Conservation (phyloP, 352 stramenopile species). For the Paralagenidium karlingii region DNA sequence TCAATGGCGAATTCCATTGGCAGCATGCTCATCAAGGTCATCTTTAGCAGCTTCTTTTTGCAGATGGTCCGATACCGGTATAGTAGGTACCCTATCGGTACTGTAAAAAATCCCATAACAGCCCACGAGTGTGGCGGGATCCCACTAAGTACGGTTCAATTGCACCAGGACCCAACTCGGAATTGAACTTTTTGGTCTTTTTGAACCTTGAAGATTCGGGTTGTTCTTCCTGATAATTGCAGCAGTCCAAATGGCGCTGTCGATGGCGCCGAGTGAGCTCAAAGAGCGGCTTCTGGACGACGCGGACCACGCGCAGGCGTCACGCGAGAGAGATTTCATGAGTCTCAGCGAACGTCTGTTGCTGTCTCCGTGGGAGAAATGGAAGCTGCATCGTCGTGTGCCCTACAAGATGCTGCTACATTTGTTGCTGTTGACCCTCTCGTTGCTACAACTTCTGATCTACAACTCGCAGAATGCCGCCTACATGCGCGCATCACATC, state of each 20-base stretch:
- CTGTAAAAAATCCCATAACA: no score
- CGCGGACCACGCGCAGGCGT: background rate
- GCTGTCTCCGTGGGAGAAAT: slow-evolving; percentile 80
- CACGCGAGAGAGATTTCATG: background rate
- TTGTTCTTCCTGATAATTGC: background rate
- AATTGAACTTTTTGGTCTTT: background rate
- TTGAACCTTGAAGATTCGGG: background rate
- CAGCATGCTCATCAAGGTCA: no score
- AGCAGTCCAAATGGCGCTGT: background rate
- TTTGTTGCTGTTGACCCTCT: slow-evolving; percentile 54
- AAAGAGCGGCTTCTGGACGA: slow-evolving; percentile 6
- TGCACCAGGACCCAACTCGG: background rate
- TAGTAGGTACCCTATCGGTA: no score
- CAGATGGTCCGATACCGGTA: no score
- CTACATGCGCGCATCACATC: slow-evolving; percentile 72
- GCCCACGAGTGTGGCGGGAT: no score
- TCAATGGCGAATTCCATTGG: no score
- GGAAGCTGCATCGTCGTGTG: slow-evolving; percentile 47
- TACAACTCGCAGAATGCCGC: slow-evolving; percentile 71
- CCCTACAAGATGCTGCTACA: slow-evolving; percentile 79
- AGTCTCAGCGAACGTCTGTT: slow-evolving; percentile 21
- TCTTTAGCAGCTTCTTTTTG: no score
- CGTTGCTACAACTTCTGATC: slow-evolving; percentile 54
- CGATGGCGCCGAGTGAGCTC: background rate
- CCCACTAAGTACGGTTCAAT: no score